Evolutionary conservation across 2,329 filamentous ascomycete genomes (phyloP), one percentile per base, ranked within the genome.

Genomic region (Neopestalotiopsis sp.): DNA sequence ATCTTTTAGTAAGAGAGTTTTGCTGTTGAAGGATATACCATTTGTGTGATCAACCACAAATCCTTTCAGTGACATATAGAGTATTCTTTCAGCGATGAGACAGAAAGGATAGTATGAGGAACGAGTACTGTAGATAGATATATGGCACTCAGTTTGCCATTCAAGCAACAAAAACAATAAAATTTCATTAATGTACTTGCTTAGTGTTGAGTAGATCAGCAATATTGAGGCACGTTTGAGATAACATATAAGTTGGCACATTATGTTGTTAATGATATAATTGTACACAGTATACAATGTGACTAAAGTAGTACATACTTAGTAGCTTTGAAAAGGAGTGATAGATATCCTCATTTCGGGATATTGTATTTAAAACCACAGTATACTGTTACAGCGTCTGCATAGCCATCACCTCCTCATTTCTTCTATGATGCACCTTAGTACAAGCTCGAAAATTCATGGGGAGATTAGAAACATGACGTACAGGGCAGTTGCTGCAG

Each of bases 91-190:
- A 66, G 63, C 63, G 63, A 66, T 40, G 49, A 66, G 63, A 66
- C 42, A 38, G 28, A 17, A 34, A 38, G 30, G 40, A 28, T 30
- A 12, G 63, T n/a, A 66, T 34, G n/a, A 20, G 9, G 4, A 7
- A n/a, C 24, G 32, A 58, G 49, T n/a, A 58, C 32, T 65, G 63
- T 57, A 66, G 49, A 66, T 66, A 66, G 63, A 66, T 20, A 24
- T 24, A 20, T 63, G 24, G 62, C 62, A 34, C 38, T 14, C 13
- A 28, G 62, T n/a, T 28, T 30, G 38, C 20, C 38, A 45, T 30
- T 10, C 62, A 13, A 24, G 30, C 13, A 24, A 59, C 24, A 20
- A 62, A 34, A 59, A 59, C 57, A 14, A 59, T 10, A 59, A 34
- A 30, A 10, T 28, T 28, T 28, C 24, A 28, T 28, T 28, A 28